phyloP scores from a whole-genome alignment of 2,329 filamentous ascomycete genomes.

The Cladophialophora bantiana region DNA sequence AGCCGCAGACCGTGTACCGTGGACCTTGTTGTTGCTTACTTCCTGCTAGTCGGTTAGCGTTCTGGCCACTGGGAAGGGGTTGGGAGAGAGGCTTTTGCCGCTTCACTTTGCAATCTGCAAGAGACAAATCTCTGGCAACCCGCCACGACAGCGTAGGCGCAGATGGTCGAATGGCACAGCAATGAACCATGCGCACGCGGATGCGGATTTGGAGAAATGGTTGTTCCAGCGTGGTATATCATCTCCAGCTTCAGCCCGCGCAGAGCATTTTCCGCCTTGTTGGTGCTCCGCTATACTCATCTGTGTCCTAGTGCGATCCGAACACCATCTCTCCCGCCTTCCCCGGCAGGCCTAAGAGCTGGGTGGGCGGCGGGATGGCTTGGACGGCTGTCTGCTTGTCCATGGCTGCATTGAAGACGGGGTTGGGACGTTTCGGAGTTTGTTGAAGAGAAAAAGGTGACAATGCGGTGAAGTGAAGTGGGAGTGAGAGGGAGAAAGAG shows the following conservation, averaged over 20 bases:
- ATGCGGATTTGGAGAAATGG: slow-evolving; percentile 2
- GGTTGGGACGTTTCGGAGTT: slow-evolving; percentile 17
- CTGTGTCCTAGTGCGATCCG: slow-evolving; percentile 18
- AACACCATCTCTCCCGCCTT: slow-evolving; percentile 21
- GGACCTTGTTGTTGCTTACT: slow-evolving; percentile 10
- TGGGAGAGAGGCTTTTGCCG: slow-evolving; percentile 12
- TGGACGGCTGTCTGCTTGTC: slow-evolving; percentile 13
- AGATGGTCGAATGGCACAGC: not conserved
- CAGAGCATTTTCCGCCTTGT: slow-evolving; percentile 14
- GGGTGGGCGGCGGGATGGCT: slow-evolving; percentile 18
- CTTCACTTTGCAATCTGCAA: slow-evolving; percentile 19
- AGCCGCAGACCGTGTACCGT: not conserved
- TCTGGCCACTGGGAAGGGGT: not conserved
- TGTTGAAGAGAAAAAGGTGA: slow-evolving; percentile 4
- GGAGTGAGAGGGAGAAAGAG: not conserved
- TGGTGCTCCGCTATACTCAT: slow-evolving; percentile 12
- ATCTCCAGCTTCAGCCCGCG: slow-evolving; percentile 10
- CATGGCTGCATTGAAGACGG: slow-evolving; percentile 10
- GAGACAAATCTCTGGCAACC: not conserved
- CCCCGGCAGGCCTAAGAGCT: slow-evolving; percentile 21
- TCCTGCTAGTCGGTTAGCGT: slow-evolving; percentile 7
- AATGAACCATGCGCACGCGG: not conserved
- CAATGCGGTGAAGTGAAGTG: slow-evolving; percentile 14
- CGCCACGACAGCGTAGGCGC: not conserved
- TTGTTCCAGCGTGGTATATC: slow-evolving; percentile 16